Conservation (phyloP, 768 basidiomycete species). For the Tremella fuciformis region DNA sequence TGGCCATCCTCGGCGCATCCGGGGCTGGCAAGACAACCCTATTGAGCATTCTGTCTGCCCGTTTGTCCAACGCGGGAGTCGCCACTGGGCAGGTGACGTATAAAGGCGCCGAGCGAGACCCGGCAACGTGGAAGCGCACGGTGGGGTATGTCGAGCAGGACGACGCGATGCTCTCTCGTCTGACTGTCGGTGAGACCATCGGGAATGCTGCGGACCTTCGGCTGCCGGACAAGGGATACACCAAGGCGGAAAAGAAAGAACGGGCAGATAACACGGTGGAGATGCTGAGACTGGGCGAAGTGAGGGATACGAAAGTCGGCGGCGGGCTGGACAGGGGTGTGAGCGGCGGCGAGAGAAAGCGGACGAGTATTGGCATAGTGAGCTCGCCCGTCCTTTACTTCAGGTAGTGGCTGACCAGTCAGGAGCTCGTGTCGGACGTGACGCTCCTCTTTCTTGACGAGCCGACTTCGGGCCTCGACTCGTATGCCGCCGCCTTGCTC, state of each 20-base stretch:
- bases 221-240: constrained; percentile 52
- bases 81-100: constrained; percentile 56
- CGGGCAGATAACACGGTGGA: constrained; percentile 50
- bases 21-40: constrained; percentile 55
- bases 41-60: constrained; percentile 49
- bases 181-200: constrained; percentile 56
- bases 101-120: constrained; percentile 52
- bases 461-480: constrained; percentile 60
- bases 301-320: neutral
- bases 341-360: constrained; percentile 38
- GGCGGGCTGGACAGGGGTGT: constrained; percentile 38
- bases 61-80: constrained; percentile 53
- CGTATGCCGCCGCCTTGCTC: constrained; percentile 83
- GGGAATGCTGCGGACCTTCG: constrained; percentile 53
- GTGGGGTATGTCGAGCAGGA: constrained; percentile 55
- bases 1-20: constrained; percentile 56
- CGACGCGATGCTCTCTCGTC: constrained; percentile 52
- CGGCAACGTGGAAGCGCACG: constrained; percentile 54
- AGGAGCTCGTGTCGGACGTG: constrained; percentile 53
- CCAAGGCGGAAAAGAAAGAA: constrained; percentile 53
- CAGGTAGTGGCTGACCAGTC: too few relatives aligned
- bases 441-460: constrained; percentile 57
- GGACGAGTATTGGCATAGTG: constrained; percentile 50
- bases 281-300: constrained; percentile 50
- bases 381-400: too few relatives aligned